Percentiles rank a stretch among this genome's conserved stretches.
Conservation (phyloP, 176 grass and related monocot species). For the Aegilops sharonensis region DNA sequence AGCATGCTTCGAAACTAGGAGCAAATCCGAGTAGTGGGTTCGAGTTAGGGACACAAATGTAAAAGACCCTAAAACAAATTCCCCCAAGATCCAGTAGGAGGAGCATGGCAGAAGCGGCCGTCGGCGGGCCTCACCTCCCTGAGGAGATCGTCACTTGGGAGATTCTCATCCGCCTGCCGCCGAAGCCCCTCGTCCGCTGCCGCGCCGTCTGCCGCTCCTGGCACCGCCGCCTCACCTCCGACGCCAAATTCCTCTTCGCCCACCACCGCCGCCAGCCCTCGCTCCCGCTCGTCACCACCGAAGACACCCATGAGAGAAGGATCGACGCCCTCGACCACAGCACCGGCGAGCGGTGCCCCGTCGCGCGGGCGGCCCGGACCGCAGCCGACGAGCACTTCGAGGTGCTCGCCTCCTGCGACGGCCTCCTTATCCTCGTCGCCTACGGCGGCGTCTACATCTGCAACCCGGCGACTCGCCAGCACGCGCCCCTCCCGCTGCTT, state of each 20-base stretch:
- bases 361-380: neutral
- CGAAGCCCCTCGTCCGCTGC: neutral
- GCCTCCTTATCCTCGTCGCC: neutral
- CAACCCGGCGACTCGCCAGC: neutral
- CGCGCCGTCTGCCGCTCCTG: slow-evolving; percentile 18
- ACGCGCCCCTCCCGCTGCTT: neutral
- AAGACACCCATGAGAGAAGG: neutral
- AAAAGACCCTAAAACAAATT: no score
- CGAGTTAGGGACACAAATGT: no score
- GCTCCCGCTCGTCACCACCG: neutral
- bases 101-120: neutral
- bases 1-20: no score
- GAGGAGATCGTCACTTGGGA: neutral
- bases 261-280: slow-evolving; percentile 2
- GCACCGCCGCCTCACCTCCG: slow-evolving; percentile 16
- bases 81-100: neutral
- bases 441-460: neutral
- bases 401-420: neutral
- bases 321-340: neutral
- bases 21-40: no score
- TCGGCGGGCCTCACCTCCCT: neutral
- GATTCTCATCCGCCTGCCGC: neutral
- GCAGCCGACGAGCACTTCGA: neutral
- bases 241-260: neutral
- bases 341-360: neutral